phyloP scores from a whole-genome alignment of 2,329 filamentous ascomycete species.

The Curvularia sp. region DNA sequence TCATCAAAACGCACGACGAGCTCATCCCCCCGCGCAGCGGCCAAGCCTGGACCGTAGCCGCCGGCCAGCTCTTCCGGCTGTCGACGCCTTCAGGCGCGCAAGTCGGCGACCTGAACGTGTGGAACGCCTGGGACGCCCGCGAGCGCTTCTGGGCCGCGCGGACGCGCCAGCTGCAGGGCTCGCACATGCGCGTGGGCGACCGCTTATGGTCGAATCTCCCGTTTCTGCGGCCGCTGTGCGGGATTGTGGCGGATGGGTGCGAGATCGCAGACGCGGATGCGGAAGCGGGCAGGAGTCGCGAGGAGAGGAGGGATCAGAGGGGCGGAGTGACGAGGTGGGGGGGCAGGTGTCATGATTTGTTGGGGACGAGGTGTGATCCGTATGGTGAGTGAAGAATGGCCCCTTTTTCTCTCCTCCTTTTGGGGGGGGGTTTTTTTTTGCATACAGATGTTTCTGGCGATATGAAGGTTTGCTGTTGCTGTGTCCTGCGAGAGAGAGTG shows the following conservation, averaged over 20 bases:
- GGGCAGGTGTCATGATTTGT: conserved; percentile 75
- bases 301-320: conserved; percentile 57
- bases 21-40: conserved; percentile 76
- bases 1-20: conserved; percentile 27
- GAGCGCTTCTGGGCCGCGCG: conserved; percentile 84
- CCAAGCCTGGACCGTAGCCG: conserved; percentile 73
- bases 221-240: conserved; percentile 76
- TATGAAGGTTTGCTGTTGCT: too few species aligned
- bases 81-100: conserved; percentile 80
- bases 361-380: conserved; percentile 84
- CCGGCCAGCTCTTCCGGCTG: conserved; percentile 73
- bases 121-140: conserved; percentile 76
- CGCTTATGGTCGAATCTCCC: conserved; percentile 80
- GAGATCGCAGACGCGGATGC: conserved; percentile 53
- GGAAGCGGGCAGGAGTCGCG: too few species aligned
- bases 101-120: conserved; percentile 82
- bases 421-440: not conserved
- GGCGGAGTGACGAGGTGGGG: conserved; percentile 62
- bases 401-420: conserved; percentile 13
- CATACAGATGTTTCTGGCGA: too few species aligned
- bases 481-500: not conserved
- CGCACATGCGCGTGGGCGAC: conserved; percentile 75
- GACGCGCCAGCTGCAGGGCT: conserved; percentile 78
- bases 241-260: conserved; percentile 68
- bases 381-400: conserved; percentile 67